A percentile compares a stretch with the other conserved stretches of the same genome.
Conservation (phyloP, 192 early-diverging fungal species). For the Allomyces arbusculus region DNA sequence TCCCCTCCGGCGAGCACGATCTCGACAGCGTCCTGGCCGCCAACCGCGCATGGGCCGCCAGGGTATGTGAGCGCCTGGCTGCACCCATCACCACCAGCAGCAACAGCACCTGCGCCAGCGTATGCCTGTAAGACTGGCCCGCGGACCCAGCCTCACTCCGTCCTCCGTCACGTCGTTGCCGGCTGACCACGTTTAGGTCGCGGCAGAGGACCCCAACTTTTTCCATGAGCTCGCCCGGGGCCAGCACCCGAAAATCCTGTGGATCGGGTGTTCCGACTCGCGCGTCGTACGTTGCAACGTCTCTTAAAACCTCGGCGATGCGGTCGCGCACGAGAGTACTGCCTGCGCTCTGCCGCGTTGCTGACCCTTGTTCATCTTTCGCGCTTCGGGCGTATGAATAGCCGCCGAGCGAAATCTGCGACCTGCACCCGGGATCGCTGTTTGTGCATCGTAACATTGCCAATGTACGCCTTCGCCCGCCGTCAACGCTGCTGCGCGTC, state of each 20-base stretch:
- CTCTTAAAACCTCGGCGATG: too few species aligned
- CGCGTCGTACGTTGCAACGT: background rate
- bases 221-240: slow-evolving; percentile 48
- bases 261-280: slow-evolving; percentile 31
- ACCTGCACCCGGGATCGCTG: slow-evolving; percentile 50
- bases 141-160: background rate
- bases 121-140: too few species aligned
- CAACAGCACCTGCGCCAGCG: too few species aligned
- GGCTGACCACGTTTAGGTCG: slow-evolving; percentile 6
- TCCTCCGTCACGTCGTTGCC: background rate
- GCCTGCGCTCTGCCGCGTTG: background rate
- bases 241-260: slow-evolving; percentile 70
- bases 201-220: slow-evolving; percentile 38
- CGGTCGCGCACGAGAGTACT: too few species aligned
- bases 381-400: background rate
- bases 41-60: background rate
- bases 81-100: too few species aligned
- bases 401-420: background rate
- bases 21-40: background rate
- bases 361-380: background rate
- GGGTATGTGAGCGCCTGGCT: background rate
- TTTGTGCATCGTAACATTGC: slow-evolving; percentile 98
- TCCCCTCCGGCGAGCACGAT: background rate
- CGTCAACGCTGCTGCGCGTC: too few species aligned
- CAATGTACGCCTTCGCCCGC: background rate